Base-by-base conservation (phyloP, 352 stramenopile genomes). In the Globisporangium okanoganense region DNA sequence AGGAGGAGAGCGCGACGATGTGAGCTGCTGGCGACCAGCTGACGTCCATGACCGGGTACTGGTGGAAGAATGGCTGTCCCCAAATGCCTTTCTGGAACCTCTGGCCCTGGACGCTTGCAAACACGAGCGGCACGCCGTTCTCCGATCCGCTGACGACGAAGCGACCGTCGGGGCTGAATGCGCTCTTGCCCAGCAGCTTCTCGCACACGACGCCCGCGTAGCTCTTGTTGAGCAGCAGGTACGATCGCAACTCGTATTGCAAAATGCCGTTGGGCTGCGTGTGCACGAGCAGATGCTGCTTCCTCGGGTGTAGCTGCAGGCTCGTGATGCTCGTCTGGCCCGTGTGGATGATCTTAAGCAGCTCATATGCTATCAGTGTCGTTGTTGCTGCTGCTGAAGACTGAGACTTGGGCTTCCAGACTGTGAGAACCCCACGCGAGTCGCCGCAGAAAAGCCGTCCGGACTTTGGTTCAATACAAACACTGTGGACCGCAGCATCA, bases 191-290 rank as follows among this genome's bases (percentile, higher is more conserved):
- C 1, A 88, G 58, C 27, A 83, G 59, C 3, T 71, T 65, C 48
- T 88, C 65, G 38, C 75, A 88, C 22, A 55, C 52, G 3, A 91
- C 58, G 10, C 82, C 78, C 2, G 66, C 48, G 59, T 90, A 90
- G 56, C 67, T 83, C 50, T 87, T 91, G 70, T 90, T 85, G 9
- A 92, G 66, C 29, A 90, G 58, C 49, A 92, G 49, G 56, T 85
- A 94, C 7, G 82, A 90, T 3, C 82, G 80, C 44, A 90, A 52
- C 35, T 94, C 82, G 58, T 87, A 91, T 57, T 92, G 80, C 10
- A 90, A 71, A 33, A 94, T 63, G 8, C 64, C 60, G 36, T 82
- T 85, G 3, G 76, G 78, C 36, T 88, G 82, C 2, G 80, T 78
- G 31, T 88, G 72, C 10, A 85, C 82, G 25, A 93, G 67, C 54